Evolutionary conservation across 352 stramenopile species (phyloP).

Genomic region (Phytophthora citricola): DNA sequence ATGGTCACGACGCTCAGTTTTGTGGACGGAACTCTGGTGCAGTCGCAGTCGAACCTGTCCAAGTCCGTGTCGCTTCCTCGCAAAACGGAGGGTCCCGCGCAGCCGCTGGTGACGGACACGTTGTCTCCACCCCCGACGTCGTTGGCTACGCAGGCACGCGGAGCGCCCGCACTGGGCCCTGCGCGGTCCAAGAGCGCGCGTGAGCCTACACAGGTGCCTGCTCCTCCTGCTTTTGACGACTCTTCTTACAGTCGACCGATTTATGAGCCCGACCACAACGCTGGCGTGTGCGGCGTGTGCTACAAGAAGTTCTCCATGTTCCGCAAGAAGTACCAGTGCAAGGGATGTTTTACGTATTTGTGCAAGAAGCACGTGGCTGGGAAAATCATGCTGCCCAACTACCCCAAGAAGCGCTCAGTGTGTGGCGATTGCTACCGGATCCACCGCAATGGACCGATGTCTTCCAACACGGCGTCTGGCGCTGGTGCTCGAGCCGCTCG

Average conservation of each 20-base stretch:
- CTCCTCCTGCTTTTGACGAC: conserved; percentile 30
- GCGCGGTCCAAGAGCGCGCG: conserved; percentile 32
- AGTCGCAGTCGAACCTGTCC: conserved; percentile 42
- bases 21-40: conserved; percentile 44
- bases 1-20: conserved; percentile 57
- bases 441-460: conserved; percentile 62
- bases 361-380: conserved; percentile 86
- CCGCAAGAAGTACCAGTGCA: conserved; percentile 89
- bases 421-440: conserved; percentile 83
- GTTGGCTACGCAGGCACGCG: conserved; percentile 10
- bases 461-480: conserved; percentile 33
- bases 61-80: conserved; percentile 27
- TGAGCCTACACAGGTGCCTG: conserved; percentile 10
- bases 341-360: conserved; percentile 76
- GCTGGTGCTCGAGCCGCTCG: conserved; percentile 27
- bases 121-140: conserved; percentile 28
- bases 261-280: conserved; percentile 62
- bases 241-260: conserved; percentile 37
- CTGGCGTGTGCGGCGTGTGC: conserved; percentile 75
- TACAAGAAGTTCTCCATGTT: conserved; percentile 90
- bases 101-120: conserved; percentile 33
- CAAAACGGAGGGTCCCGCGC: conserved; percentile 16
- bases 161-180: conserved; percentile 13
- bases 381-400: conserved; percentile 65
- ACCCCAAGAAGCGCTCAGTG: conserved; percentile 74